Conservation (phyloP, 2,329 filamentous ascomycete species). For the Colletotrichum paranaense region DNA sequence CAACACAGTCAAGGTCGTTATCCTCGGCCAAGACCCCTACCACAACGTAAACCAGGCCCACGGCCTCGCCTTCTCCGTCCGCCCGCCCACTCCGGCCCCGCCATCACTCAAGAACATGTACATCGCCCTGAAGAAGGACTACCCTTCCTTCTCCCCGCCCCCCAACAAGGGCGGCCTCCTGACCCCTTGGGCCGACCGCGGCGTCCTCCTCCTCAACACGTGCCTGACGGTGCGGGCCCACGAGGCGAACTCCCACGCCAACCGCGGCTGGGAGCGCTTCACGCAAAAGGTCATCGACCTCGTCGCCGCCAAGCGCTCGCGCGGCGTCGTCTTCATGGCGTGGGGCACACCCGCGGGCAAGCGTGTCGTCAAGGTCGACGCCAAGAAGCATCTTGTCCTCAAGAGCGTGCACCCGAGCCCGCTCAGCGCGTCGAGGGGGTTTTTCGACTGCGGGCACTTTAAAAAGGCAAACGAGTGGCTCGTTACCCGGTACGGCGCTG, state of each 20-base stretch:
- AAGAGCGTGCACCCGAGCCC: slow-evolving; percentile 93
- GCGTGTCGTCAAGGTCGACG: slow-evolving; percentile 79
- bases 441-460: slow-evolving; percentile 87
- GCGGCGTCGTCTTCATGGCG: slow-evolving; percentile 92
- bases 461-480: slow-evolving; percentile 89
- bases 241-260: slow-evolving; percentile 86
- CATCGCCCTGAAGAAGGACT: slow-evolving; percentile 87
- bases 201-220: slow-evolving; percentile 93
- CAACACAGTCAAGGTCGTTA: slow-evolving; percentile 88
- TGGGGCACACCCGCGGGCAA: slow-evolving; percentile 91
- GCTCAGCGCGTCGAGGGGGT: slow-evolving; percentile 85
- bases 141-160: slow-evolving; percentile 81
- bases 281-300: slow-evolving; percentile 93
- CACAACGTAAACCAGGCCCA: slow-evolving; percentile 97
- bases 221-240: slow-evolving; percentile 93
- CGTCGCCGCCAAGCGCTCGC: slow-evolving; percentile 79
- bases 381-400: slow-evolving; percentile 81
- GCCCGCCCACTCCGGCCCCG: slow-evolving; percentile 86
- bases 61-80: slow-evolving; percentile 94
- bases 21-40: slow-evolving; percentile 96
- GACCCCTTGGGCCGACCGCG: slow-evolving; percentile 93
- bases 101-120: slow-evolving; percentile 96
- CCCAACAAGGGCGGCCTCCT: slow-evolving; percentile 84
- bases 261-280: slow-evolving; percentile 91
- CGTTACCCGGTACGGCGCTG: slow-evolving; percentile 79